These are phyloP conservation scores for Neofusicoccum laricinum DNA, from an alignment of 2,329 filamentous ascomycete genomes.

Conservation along the genomic window DNA sequence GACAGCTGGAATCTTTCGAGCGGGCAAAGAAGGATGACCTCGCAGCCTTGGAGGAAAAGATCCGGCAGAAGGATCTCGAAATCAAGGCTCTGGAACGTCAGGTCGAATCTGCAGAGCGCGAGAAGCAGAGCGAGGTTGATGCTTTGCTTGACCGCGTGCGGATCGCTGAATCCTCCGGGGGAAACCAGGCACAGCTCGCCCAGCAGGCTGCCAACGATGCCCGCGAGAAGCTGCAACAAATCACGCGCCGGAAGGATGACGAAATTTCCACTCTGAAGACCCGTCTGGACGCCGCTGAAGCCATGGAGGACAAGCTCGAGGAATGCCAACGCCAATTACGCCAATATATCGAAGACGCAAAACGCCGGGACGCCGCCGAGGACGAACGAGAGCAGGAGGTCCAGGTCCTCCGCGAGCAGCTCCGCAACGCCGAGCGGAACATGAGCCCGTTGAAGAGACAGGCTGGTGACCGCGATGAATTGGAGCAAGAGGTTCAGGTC, in stretches of 20 bases:
- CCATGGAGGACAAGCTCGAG: slow-evolving; percentile 35
- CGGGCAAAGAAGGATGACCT: slow-evolving; percentile 29
- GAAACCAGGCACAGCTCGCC: slow-evolving; percentile 39
- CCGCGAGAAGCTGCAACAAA: slow-evolving; percentile 34
- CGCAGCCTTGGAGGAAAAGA: slow-evolving; percentile 29
- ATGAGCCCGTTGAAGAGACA: slow-evolving; percentile 34
- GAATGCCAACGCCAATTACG: slow-evolving; percentile 34
- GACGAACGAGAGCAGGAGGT: slow-evolving; percentile 23
- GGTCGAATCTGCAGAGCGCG: slow-evolving; percentile 28
- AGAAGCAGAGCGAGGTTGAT: slow-evolving; percentile 41
- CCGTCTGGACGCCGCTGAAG: slow-evolving; percentile 33
- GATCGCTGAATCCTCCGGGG: slow-evolving; percentile 39
- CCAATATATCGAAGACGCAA: slow-evolving; percentile 33
- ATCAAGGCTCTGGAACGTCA: slow-evolving; percentile 34
- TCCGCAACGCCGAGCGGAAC: slow-evolving; percentile 25
- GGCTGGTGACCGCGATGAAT: slow-evolving; percentile 33
- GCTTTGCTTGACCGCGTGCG: slow-evolving; percentile 39
- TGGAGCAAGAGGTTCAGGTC: too few relatives aligned
- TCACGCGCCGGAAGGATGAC: slow-evolving; percentile 37
- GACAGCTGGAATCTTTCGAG: slow-evolving; percentile 30
- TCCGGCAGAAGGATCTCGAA: slow-evolving; percentile 37
- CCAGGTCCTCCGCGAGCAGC: slow-evolving; percentile 22
- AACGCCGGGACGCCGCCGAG: slow-evolving; percentile 27
- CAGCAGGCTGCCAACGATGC: slow-evolving; percentile 40
- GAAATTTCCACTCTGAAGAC: slow-evolving; percentile 36